A percentile compares a stretch with the other conserved stretches of the same genome.
phyloP scores from a whole-genome alignment of 805 yeast genomes.

The Spathaspora boniae region DNA sequence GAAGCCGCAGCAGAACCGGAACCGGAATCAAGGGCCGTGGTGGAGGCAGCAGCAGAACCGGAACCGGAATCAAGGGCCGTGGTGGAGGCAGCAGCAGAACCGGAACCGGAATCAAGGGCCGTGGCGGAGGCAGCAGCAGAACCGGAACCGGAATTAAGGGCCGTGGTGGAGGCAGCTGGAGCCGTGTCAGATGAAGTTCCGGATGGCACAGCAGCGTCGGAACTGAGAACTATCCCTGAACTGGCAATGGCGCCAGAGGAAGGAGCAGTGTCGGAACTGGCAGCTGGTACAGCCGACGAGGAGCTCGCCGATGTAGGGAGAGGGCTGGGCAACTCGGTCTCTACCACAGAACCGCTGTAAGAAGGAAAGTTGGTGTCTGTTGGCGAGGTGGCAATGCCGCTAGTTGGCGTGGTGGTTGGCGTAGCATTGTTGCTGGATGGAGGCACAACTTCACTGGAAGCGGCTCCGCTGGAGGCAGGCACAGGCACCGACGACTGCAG shows the following conservation, averaged over 20 bases:
- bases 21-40: background rate
- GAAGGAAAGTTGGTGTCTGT: background rate
- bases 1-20: background rate
- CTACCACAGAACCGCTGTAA: too few species aligned
- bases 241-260: background rate
- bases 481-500: too few species aligned
- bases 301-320: too few species aligned
- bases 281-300: slow-evolving; percentile 9
- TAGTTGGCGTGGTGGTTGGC: background rate
- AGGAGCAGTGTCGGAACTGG: slow-evolving; percentile 1
- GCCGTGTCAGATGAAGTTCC: background rate
- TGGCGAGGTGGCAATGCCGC: background rate
- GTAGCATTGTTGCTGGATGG: slow-evolving; percentile 6
- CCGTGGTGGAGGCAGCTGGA: slow-evolving; percentile 1
- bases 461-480: background rate
- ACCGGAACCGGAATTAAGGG: background rate
- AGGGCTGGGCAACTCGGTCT: too few species aligned
- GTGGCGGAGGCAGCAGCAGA: slow-evolving; percentile 4
- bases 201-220: background rate
- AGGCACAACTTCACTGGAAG: background rate
- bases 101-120: background rate
- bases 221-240: background rate
- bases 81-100: background rate
- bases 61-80: background rate
- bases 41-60: background rate